phyloP scores from a whole-genome alignment of 208 protist species.

The Giardia duodenalis region DNA sequence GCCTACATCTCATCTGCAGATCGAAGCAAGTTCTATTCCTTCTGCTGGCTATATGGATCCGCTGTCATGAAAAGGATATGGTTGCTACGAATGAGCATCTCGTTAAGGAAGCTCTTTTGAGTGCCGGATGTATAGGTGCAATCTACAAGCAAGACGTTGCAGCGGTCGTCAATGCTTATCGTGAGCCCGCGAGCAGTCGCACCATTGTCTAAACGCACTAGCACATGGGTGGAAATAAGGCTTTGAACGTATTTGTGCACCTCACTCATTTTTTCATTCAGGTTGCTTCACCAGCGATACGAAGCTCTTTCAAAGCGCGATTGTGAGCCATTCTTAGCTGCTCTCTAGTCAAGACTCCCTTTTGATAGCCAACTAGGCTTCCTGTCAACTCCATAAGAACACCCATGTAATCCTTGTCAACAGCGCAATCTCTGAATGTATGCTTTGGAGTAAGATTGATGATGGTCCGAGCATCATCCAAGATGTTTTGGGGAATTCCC shows the following conservation, averaged over 20 bases:
- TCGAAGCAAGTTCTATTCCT: no score
- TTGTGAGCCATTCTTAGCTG: neutral
- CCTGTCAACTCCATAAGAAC: neutral
- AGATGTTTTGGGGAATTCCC: neutral
- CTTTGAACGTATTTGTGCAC: neutral
- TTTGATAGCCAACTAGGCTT: neutral
- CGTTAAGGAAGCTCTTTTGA: neutral
- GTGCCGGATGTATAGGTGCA: neutral
- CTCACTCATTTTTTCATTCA: no score
- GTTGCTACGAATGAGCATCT: neutral
- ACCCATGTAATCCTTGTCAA: neutral
- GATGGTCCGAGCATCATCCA: neutral
- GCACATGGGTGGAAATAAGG: neutral
- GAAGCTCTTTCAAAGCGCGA: no score
- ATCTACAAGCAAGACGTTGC: neutral
- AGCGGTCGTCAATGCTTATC: neutral
- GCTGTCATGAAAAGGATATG: neutral
- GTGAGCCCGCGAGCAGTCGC: neutral
- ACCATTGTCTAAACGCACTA: neutral
- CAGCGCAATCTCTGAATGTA: neutral
- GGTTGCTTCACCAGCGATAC: no score
- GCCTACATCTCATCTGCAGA: no score
- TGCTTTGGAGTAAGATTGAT: neutral
- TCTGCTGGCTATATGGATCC: no score
- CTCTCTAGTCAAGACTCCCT: neutral